These are phyloP conservation scores for Zychaea mexicana DNA, from an alignment of 371 early-diverging fungal genomes.

Conservation along the genomic window DNA sequence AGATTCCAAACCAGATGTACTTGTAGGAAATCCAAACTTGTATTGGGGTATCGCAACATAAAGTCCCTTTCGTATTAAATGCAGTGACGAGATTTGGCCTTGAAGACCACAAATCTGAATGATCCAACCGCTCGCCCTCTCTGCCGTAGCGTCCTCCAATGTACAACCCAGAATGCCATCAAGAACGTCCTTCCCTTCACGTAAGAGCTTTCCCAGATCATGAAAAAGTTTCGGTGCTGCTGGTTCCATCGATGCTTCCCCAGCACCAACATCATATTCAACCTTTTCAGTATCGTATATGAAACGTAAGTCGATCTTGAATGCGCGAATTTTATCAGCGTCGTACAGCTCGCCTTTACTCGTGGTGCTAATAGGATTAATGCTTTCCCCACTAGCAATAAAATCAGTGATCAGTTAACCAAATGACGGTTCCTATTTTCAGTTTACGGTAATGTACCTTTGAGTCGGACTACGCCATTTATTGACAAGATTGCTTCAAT, in stretches of 20 bases:
- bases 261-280: neutral
- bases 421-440: neutral
- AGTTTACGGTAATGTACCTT: neutral
- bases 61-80: neutral
- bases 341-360: neutral
- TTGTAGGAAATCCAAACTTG: neutral
- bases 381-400: neutral
- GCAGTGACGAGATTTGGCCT: neutral
- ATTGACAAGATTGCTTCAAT: neutral
- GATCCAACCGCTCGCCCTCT: neutral
- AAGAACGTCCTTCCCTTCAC: neutral
- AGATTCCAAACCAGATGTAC: neutral
- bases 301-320: neutral
- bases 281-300: neutral
- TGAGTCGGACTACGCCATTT: neutral
- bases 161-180: neutral
- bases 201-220: neutral
- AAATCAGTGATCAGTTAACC: neutral
- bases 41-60: neutral
- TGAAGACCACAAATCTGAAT: neutral
- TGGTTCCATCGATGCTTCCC: constrained; percentile 4
- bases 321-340: neutral
- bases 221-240: constrained; percentile 1
- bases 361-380: neutral
- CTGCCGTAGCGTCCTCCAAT: neutral